Evolutionary conservation across 768 basidiomycete genomes (phyloP), one percentile per base, ranked within the genome.

Genomic region (Mycena vulgaris): DNA sequence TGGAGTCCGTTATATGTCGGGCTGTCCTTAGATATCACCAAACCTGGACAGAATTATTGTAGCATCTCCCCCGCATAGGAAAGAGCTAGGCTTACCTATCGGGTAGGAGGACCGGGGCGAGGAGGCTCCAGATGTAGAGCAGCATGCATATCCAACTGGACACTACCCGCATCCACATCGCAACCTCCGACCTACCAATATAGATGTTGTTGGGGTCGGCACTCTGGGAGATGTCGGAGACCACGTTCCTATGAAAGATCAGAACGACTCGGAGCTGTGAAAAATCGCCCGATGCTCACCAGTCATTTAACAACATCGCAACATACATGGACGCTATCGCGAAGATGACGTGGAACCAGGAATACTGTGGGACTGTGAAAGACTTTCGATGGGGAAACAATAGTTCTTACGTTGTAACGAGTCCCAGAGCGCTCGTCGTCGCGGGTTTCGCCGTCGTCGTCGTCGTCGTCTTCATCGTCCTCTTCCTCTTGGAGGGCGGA

Each of bases 101-200:
- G 21, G 97, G 96, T 86, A 97, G 83, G n/a, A 97, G 58, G 45
- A 95, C 92, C 0, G 97, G 97, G 10, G 95, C 97, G 58, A 97
- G 75, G 35, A 97, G 82, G 74, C 93, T 96, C 95, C 95, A 96
- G 33, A 88, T 89, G 76, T 95, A 97, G 69, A 96, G 80, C 47
- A 92, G 64, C 82, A 95, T 92, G 80, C 95, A 98, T 28, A 97
- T 88, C 97, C 97, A 99, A 72, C 94, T 94, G 33, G 95, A 96
- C 52, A 99, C 94, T 35, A 99, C 89, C 5, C 98, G 87, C 95
- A 98, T 98, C 98, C 98, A 99, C 97, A 99, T 99, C 4, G 98
- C 96, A 11, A 94, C 92, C 78, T 96, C 95, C 6, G 95, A 97
- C 40, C 96, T 91, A 21, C 98, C 98, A 55, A 99, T 99, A 80